Conservation (phyloP, 1,284 basidiomycete species). For the Peniophora sp. region DNA sequence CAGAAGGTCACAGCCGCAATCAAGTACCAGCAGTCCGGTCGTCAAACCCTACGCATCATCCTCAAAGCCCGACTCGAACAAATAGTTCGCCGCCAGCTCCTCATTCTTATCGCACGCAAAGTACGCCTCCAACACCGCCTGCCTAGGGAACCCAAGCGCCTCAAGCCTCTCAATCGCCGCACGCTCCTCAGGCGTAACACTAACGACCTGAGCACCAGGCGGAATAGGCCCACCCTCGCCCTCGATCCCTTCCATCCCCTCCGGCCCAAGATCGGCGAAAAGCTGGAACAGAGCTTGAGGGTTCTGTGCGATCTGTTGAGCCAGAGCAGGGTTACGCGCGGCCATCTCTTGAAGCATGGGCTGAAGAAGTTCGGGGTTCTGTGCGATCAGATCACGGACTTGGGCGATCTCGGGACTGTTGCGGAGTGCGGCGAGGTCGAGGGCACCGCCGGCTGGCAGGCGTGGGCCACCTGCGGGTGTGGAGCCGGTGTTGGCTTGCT, state of each 20-base stretch:
- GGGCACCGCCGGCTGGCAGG: conserved; percentile 25
- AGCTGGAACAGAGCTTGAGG: conserved; percentile 66
- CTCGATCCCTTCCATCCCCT: conserved; percentile 32
- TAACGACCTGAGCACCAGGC: conserved; percentile 62
- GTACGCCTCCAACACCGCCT: conserved; percentile 79
- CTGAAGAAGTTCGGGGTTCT: conserved; percentile 77
- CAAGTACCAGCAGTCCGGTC: too few relatives aligned
- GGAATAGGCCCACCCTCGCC: conserved; percentile 42
- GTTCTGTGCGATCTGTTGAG: conserved; percentile 56
- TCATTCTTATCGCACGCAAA: conserved; percentile 94
- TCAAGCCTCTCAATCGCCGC: conserved; percentile 83
- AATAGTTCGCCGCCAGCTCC: conserved; percentile 86
- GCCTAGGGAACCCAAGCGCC: conserved; percentile 78
- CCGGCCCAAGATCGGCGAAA: conserved; percentile 36
- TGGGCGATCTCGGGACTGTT: conserved; percentile 59
- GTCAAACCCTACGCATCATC: conserved; percentile 27
- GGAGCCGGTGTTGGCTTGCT: conserved; percentile 25
- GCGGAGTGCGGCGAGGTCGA: conserved; percentile 48
- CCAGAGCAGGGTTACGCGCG: conserved; percentile 65
- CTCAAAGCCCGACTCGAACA: conserved; percentile 73
- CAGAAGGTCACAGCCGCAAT: too few relatives aligned
- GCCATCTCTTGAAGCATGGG: conserved; percentile 80
- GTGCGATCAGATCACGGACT: conserved; percentile 60
- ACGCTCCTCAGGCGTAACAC: conserved; percentile 78
- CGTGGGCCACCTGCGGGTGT: conserved; percentile 19